Conservation (phyloP, 2,329 filamentous ascomycete species). For the Metarhizium humberi region DNA sequence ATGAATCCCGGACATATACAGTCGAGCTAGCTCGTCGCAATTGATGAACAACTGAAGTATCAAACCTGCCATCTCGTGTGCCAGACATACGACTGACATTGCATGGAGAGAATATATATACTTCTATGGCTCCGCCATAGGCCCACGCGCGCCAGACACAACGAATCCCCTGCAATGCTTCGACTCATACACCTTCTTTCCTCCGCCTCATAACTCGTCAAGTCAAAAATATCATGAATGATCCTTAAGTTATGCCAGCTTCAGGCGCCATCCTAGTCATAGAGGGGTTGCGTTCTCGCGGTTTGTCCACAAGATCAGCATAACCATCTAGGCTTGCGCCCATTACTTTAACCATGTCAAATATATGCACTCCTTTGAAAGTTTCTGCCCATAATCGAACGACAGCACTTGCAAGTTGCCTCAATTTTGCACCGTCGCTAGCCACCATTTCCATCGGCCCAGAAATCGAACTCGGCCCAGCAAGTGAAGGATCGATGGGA, state of each 20-base stretch:
- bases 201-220: too few species aligned
- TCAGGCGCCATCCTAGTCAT: slow-evolving; percentile 14
- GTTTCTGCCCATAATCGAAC: slow-evolving; percentile 53
- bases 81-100: background rate
- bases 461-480: slow-evolving; percentile 25
- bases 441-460: slow-evolving; percentile 33
- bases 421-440: slow-evolving; percentile 41
- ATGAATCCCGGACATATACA: too few species aligned
- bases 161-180: background rate
- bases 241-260: slow-evolving; percentile 11
- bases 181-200: background rate
- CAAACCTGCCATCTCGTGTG: background rate
- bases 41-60: background rate
- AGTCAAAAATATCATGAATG: background rate
- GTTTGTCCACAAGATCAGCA: slow-evolving; percentile 47
- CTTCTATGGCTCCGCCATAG: background rate
- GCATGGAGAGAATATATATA: background rate
- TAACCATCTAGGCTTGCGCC: slow-evolving; percentile 47
- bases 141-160: background rate
- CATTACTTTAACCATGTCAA: slow-evolving; percentile 51
- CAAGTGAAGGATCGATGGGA: slow-evolving; percentile 46
- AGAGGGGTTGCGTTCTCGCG: slow-evolving; percentile 10
- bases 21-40: too few species aligned
- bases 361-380: slow-evolving; percentile 52
- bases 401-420: slow-evolving; percentile 48